These are phyloP conservation scores for Penicillium sp. DNA, from an alignment of 2,329 filamentous ascomycete species.

Conservation along the genomic window DNA sequence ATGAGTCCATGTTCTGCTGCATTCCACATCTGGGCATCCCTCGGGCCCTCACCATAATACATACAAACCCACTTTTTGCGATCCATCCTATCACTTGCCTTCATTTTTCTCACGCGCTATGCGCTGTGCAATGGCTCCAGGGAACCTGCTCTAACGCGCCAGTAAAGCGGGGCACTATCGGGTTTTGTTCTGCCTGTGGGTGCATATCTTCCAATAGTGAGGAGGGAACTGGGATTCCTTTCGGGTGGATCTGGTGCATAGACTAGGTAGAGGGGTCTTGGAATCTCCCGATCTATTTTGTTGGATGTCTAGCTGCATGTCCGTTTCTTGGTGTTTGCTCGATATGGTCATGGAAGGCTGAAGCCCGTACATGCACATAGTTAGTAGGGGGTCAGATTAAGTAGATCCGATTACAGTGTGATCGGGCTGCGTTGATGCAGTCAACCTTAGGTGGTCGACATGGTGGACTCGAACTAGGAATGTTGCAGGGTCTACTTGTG, in stretches of 20 bases:
- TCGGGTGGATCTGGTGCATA: not conserved
- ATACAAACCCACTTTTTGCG: slow-evolving; percentile 2
- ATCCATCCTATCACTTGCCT: slow-evolving; percentile 5
- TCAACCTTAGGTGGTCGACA: not conserved
- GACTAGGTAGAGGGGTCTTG: not conserved
- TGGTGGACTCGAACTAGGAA: not conserved
- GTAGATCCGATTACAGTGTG: slow-evolving; percentile 3
- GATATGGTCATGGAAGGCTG: too few species aligned
- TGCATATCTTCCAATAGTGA: not conserved
- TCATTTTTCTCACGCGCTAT: slow-evolving; percentile 19
- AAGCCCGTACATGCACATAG: too few species aligned
- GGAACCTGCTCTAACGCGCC: slow-evolving; percentile 14
- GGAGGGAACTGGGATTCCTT: not conserved
- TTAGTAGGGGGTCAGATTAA: not conserved
- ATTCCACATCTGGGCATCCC: slow-evolving; percentile 8
- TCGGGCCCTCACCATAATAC: too few species aligned
- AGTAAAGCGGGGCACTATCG: slow-evolving; percentile 10
- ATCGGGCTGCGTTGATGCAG: slow-evolving; percentile 13
- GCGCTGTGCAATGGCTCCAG: slow-evolving; percentile 8
- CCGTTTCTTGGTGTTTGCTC: slow-evolving; percentile 3
- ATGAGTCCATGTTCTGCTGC: slow-evolving; percentile 10
- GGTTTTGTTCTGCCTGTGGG: not conserved
- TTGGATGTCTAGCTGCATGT: slow-evolving; percentile 1
- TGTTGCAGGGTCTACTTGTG: slow-evolving; percentile 4
- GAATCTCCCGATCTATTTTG: slow-evolving; percentile 19